These are phyloP conservation scores for Colletotrichum acutatum DNA, from an alignment of 2,329 filamentous ascomycete genomes.

Conservation along the genomic window DNA sequence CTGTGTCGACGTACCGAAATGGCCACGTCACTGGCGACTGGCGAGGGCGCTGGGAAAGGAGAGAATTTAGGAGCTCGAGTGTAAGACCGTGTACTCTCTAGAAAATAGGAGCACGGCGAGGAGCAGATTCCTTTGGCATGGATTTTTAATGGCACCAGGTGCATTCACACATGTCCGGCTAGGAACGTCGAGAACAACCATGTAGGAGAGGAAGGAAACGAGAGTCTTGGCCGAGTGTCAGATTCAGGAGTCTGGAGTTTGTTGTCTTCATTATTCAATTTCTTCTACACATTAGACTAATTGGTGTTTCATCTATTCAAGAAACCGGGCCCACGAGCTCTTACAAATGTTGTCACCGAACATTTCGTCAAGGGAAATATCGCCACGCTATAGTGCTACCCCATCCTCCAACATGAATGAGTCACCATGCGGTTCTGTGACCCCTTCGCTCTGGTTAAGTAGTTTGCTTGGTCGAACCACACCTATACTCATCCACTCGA, in stretches of 20 bases:
- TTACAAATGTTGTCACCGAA: background rate
- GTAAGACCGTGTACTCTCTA: background rate
- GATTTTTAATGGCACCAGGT: slow-evolving; percentile 14
- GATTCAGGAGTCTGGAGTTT: slow-evolving; percentile 28
- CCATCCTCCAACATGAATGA: background rate
- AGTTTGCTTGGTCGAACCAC: background rate
- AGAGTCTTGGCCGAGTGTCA: slow-evolving; percentile 9
- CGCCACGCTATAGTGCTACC: background rate
- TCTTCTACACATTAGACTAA: slow-evolving; percentile 26
- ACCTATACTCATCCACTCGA: background rate
- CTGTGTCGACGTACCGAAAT: background rate
- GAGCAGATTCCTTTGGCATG: background rate
- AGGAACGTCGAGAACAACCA: background rate
- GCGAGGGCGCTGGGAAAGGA: background rate
- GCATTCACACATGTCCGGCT: slow-evolving; percentile 8
- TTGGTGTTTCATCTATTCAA: slow-evolving; percentile 2
- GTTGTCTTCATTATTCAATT: background rate
- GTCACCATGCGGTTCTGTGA: too few relatives aligned
- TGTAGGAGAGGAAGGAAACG: background rate
- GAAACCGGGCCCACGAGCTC: background rate
- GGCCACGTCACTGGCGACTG: background rate
- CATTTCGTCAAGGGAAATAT: background rate
- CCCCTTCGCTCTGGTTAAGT: too few relatives aligned
- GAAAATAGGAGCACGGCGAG: background rate
- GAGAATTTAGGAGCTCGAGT: background rate